A percentile compares a stretch with the other conserved stretches of the same genome.
These are phyloP conservation scores for Allium cepa DNA, from an alignment of 106 monocot genomes.

Conservation along the genomic window DNA sequence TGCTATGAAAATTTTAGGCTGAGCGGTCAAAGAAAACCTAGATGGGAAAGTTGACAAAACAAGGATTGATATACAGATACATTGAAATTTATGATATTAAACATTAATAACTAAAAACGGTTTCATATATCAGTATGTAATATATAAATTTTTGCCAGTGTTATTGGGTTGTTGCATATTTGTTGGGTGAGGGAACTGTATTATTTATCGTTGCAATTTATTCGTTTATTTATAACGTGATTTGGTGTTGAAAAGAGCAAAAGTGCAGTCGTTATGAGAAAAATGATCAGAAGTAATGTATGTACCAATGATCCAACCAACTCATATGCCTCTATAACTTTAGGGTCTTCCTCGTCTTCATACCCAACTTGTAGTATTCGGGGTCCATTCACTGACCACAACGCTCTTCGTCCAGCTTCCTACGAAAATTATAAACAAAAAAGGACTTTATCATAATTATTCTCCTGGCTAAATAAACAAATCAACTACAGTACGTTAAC, in stretches of 20 bases:
- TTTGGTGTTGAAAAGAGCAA: background rate
- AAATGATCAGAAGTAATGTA: background rate
- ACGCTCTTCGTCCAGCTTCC: conserved; percentile 74
- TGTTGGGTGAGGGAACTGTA: background rate
- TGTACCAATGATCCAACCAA: conserved; percentile 89
- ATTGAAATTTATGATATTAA: too few species aligned
- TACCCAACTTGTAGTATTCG: conserved; percentile 92
- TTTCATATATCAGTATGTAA: too few species aligned
- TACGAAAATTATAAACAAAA: conserved; percentile 10
- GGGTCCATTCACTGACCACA: conserved; percentile 92
- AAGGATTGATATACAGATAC: too few species aligned
- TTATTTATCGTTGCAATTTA: background rate
- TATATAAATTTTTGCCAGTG: background rate
- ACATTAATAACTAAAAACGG: too few species aligned
- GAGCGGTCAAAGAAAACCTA: too few species aligned
- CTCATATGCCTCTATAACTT: conserved; percentile 96
- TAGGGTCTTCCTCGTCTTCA: conserved; percentile 89
- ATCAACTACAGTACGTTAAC: too few species aligned
- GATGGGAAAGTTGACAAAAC: too few species aligned
- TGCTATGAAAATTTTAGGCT: background rate
- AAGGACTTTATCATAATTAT: background rate
- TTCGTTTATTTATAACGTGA: too few species aligned
- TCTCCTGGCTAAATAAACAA: too few species aligned
- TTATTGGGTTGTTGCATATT: background rate
- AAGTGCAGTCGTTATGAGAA: background rate